Percentiles rank a stretch among this genome's conserved stretches.
Evolutionary conservation across 1,284 basidiomycete species (phyloP).

Genomic region (Trametes polyzona): DNA sequence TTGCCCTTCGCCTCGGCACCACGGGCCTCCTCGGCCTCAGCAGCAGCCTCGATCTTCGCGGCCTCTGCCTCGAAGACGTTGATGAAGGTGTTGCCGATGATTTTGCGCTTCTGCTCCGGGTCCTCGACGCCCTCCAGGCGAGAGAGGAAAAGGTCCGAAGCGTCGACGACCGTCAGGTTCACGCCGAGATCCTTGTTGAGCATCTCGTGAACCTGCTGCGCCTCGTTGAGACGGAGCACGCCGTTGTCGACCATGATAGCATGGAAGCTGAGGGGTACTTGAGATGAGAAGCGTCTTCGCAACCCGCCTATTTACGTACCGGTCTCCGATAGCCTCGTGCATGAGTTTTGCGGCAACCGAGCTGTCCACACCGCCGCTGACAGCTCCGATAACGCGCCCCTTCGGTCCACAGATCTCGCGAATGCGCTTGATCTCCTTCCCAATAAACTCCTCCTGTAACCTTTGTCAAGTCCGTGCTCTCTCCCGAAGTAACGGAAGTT

Average conservation of each 20-base stretch:
- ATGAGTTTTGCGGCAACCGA: slow-evolving; percentile 99
- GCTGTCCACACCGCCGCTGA: slow-evolving; percentile 97
- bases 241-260: slow-evolving; percentile 99
- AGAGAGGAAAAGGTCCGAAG: slow-evolving; percentile 92
- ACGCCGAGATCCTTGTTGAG: slow-evolving; percentile 93
- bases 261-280: slow-evolving; percentile 73
- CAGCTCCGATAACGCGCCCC: slow-evolving; percentile 97
- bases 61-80: slow-evolving; percentile 97
- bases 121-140: slow-evolving; percentile 92
- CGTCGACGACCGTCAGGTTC: slow-evolving; percentile 95
- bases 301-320: slow-evolving; percentile 47
- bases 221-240: slow-evolving; percentile 93
- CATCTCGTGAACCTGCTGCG: slow-evolving; percentile 94
- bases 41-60: slow-evolving; percentile 85
- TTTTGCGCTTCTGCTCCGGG: slow-evolving; percentile 97
- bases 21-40: slow-evolving; percentile 72
- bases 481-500: slow-evolving; percentile 1
- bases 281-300: neutral
- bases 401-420: slow-evolving; percentile 93
- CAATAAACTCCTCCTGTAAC: slow-evolving; percentile 91
- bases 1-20: slow-evolving; percentile 81
- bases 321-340: slow-evolving; percentile 99
- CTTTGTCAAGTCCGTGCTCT: slow-evolving; percentile 4
- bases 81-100: slow-evolving; percentile 99
- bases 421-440: slow-evolving; percentile 95